phyloP scores from a whole-genome alignment of 2,329 filamentous ascomycete genomes.

The Pseudocercospora macadamiae region DNA sequence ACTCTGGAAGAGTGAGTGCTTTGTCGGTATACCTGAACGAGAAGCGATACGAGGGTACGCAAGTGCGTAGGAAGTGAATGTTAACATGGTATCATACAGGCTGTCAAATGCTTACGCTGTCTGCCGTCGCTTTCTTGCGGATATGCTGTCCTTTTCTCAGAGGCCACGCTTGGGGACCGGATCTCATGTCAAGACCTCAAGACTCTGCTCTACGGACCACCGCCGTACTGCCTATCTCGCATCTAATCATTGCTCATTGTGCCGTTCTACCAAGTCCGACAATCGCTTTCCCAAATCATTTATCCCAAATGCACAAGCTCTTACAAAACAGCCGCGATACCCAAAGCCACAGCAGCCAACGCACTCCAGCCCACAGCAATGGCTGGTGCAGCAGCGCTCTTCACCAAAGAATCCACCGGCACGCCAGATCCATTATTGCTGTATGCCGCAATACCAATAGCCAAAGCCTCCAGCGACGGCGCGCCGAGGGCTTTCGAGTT shows the following conservation, averaged over 20 bases:
- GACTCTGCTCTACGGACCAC: too few relatives aligned
- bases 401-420: not conserved
- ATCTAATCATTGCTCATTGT: not conserved
- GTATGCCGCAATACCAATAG: conserved; percentile 15
- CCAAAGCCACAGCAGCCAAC: not conserved
- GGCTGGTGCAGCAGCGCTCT: not conserved
- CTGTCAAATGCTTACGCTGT: not conserved
- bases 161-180: too few relatives aligned
- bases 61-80: too few relatives aligned
- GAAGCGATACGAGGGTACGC: too few relatives aligned
- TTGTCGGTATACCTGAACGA: too few relatives aligned
- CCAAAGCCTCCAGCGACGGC: conserved; percentile 9
- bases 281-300: not conserved
- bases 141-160: too few relatives aligned
- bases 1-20: too few relatives aligned
- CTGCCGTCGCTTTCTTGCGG: not conserved
- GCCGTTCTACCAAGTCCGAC: not conserved
- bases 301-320: not conserved
- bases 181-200: too few relatives aligned
- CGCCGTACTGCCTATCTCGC: not conserved
- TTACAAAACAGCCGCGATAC: conserved; percentile 2
- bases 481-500: conserved; percentile 6
- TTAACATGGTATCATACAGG: not conserved
- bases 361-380: not conserved
- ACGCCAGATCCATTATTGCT: conserved; percentile 9